Evolutionary conservation across 495 filamentous ascomycete species (phyloP).

Genomic region (Podospora anserina): DNA sequence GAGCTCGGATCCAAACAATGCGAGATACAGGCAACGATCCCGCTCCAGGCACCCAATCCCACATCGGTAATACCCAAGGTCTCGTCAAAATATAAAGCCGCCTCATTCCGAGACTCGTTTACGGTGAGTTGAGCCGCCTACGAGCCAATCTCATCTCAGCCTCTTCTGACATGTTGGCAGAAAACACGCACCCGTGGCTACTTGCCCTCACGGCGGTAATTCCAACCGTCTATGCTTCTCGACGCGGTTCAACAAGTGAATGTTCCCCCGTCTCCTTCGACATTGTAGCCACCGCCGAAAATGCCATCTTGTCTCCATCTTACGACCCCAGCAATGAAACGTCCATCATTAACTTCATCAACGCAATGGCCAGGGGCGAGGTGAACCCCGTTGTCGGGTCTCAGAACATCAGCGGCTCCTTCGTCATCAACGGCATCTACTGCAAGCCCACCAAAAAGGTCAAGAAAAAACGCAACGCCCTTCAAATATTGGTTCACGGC

Average conservation of each 20-base stretch:
- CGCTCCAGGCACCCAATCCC: background rate
- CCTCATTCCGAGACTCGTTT: background rate
- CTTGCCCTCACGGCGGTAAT: background rate
- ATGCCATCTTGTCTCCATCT: background rate
- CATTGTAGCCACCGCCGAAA: background rate
- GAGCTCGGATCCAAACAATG: background rate
- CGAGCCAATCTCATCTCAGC: background rate
- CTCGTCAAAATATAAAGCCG: background rate
- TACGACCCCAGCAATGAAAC: background rate
- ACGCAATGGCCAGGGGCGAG: background rate
- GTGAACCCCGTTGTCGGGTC: background rate
- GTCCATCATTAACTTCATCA: background rate
- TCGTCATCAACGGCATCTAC: conserved; percentile 18
- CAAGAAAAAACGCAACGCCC: background rate
- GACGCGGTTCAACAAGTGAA: background rate
- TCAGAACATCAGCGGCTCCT: conserved; percentile 8
- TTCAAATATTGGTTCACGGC: conserved; percentile 30
- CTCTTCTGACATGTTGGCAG: background rate
- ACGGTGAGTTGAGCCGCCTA: no score
- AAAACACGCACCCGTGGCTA: background rate
- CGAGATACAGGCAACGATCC: background rate
- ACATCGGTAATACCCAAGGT: background rate
- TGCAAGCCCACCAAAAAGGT: conserved; percentile 11
- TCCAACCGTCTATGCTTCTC: background rate
- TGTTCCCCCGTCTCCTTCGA: background rate